Conservation (phyloP, 306 rosid genomes). For the Dryas alaskensis region DNA sequence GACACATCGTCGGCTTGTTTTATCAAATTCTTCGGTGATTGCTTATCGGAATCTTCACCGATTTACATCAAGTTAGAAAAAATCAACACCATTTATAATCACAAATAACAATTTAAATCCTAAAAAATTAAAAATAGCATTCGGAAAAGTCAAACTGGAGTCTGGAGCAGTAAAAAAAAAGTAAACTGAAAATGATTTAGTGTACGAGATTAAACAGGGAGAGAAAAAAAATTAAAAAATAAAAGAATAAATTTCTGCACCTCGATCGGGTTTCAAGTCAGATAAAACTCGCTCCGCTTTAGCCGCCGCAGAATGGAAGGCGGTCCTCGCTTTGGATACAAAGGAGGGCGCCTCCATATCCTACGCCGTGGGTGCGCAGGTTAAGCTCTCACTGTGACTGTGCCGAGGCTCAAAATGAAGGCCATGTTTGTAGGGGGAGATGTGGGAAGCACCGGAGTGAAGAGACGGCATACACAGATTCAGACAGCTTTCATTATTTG, state of each 20-base stretch:
- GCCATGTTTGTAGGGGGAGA: conserved; percentile 16
- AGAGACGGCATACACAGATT: background rate
- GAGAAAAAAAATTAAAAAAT: background rate
- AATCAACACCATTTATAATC: conserved; percentile 1
- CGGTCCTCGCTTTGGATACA: conserved; percentile 90
- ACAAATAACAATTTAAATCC: background rate
- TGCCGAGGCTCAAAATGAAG: background rate
- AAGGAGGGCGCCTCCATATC: conserved; percentile 80
- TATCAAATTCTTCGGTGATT: conserved; percentile 33
- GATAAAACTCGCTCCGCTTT: conserved; percentile 91
- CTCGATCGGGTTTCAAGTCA: conserved; percentile 88
- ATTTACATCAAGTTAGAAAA: conserved; percentile 34
- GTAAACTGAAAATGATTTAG: conserved; percentile 23
- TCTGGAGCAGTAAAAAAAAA: conserved; percentile 24
- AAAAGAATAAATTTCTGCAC: conserved; percentile 29
- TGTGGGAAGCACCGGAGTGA: background rate
- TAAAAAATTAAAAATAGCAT: conserved; percentile 11
- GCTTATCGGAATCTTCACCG: conserved; percentile 58
- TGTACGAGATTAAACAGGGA: background rate
- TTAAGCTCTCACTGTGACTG: conserved; percentile 7
- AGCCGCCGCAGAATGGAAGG: conserved; percentile 96
- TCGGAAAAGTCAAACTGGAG: conserved; percentile 22
- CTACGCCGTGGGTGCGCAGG: conserved; percentile 33
- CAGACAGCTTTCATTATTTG: background rate
- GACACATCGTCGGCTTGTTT: conserved; percentile 31